A percentile compares a stretch with the other conserved stretches of the same genome.
Evolutionary conservation across 768 basidiomycete genomes (phyloP).

Genomic region (Xerocomellus intermedius): DNA sequence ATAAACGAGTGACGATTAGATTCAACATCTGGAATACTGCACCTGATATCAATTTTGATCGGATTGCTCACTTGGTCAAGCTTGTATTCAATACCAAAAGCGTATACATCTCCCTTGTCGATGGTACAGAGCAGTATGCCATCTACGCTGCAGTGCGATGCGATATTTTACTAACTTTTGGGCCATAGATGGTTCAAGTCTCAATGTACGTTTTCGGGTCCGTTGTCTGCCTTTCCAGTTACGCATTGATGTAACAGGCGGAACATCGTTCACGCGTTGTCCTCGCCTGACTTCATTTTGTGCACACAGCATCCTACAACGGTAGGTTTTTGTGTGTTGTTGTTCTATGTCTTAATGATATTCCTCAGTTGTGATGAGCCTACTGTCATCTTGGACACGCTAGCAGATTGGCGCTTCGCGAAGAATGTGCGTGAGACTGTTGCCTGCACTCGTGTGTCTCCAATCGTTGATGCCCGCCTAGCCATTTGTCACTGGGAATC

Average conservation of each 20-base stretch:
- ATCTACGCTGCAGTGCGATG: constrained; percentile 2
- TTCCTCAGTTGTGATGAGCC: constrained; percentile 74
- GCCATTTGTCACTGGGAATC: constrained; percentile 68
- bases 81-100: constrained; percentile 89
- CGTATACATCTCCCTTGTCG: constrained; percentile 80
- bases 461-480: constrained; percentile 27
- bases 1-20: constrained; percentile 37
- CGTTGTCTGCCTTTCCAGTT: background rate
- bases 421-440: constrained; percentile 58
- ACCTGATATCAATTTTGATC: constrained; percentile 87
- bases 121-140: constrained; percentile 77
- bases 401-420: constrained; percentile 83
- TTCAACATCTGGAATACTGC: constrained; percentile 90
- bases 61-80: constrained; percentile 90
- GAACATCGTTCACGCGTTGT: constrained; percentile 43
- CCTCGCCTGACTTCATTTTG: constrained; percentile 72
- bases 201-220: constrained; percentile 56
- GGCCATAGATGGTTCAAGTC: constrained; percentile 80
- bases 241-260: constrained; percentile 35
- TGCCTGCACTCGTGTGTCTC: background rate
- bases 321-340: constrained; percentile 38
- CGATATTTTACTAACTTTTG: constrained; percentile 7
- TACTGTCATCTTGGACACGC: constrained; percentile 77
- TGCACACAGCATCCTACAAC: constrained; percentile 78
- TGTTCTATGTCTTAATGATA: constrained; percentile 2